These are phyloP conservation scores for Bathelium albidoporum DNA, from an alignment of 495 filamentous ascomycete genomes.

Conservation along the genomic window DNA sequence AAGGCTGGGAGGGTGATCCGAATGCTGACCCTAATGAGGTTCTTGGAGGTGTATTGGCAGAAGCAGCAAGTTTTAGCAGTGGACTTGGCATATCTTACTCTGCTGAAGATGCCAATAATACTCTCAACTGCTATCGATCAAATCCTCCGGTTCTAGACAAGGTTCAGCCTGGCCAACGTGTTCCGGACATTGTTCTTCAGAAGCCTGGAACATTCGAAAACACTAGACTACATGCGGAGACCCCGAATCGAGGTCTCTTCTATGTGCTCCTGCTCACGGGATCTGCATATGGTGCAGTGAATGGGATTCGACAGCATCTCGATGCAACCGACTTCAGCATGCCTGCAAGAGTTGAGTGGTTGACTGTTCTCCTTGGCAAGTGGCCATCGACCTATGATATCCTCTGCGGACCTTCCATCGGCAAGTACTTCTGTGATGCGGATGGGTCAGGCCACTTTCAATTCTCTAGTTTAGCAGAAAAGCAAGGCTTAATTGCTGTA, in stretches of 20 bases:
- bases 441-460: conserved; percentile 25
- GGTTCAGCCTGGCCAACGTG: conserved; percentile 30
- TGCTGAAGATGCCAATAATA: conserved; percentile 27
- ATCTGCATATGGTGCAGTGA: conserved; percentile 16
- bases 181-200: conserved; percentile 33
- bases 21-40: conserved; percentile 36
- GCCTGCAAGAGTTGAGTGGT: conserved; percentile 21
- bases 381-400: conserved; percentile 33
- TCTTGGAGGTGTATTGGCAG: conserved; percentile 32
- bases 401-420: conserved; percentile 28
- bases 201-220: conserved; percentile 35
- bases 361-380: conserved; percentile 28
- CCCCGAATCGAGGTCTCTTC: conserved; percentile 31
- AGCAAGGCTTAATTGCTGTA: conserved; percentile 30
- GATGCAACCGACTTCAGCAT: conserved; percentile 4
- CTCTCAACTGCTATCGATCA: conserved; percentile 18
- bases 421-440: conserved; percentile 33
- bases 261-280: conserved; percentile 31
- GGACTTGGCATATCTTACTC: conserved; percentile 37
- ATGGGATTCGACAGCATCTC: conserved; percentile 10
- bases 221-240: conserved; percentile 33
- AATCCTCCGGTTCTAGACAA: not conserved
- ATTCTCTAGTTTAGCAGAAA: conserved; percentile 27
- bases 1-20: conserved; percentile 34
- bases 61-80: conserved; percentile 35